A percentile compares a stretch with the other conserved stretches of the same genome.
Conservation (phyloP, 2,329 filamentous ascomycete genomes). For the Aspergillus transmontanensis region DNA sequence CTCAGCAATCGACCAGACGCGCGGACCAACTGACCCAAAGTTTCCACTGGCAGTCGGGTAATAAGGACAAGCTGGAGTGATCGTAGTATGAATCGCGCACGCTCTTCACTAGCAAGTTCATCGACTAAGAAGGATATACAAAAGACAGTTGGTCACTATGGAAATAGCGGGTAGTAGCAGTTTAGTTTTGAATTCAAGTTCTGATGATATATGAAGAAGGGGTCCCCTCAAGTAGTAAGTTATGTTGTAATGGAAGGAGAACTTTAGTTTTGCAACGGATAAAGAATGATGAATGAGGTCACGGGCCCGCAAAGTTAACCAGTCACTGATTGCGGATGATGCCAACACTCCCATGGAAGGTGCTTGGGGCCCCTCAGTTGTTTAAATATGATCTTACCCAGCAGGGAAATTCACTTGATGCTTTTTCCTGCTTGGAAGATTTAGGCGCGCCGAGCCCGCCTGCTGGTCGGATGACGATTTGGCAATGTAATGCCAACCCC, state of each 20-base stretch:
- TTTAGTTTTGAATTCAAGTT: neutral
- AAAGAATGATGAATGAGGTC: slow-evolving; percentile 5
- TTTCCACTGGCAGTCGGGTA: slow-evolving; percentile 9
- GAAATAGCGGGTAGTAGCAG: neutral
- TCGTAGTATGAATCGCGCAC: slow-evolving; percentile 5
- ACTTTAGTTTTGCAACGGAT: neutral
- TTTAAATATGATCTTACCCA: neutral
- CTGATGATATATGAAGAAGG: neutral
- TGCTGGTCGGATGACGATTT: slow-evolving; percentile 4
- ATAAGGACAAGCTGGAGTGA: slow-evolving; percentile 6
- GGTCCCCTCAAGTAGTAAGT: neutral
- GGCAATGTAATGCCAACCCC: slow-evolving; percentile 5
- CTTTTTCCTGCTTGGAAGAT: neutral
- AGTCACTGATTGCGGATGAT: slow-evolving; percentile 15
- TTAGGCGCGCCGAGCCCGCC: neutral
- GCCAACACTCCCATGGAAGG: slow-evolving; percentile 9
- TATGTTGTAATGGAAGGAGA: neutral
- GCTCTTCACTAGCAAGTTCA: slow-evolving; percentile 35
- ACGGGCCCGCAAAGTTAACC: slow-evolving; percentile 8
- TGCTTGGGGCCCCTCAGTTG: neutral
- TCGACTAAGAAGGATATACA: slow-evolving; percentile 16
- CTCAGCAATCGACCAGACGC: slow-evolving; percentile 16
- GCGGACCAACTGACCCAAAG: slow-evolving; percentile 21
- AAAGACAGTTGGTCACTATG: neutral
- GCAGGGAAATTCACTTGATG: neutral